Evolutionary conservation across 306 rosid species (phyloP).

Genomic region (Vigna trinervia): DNA sequence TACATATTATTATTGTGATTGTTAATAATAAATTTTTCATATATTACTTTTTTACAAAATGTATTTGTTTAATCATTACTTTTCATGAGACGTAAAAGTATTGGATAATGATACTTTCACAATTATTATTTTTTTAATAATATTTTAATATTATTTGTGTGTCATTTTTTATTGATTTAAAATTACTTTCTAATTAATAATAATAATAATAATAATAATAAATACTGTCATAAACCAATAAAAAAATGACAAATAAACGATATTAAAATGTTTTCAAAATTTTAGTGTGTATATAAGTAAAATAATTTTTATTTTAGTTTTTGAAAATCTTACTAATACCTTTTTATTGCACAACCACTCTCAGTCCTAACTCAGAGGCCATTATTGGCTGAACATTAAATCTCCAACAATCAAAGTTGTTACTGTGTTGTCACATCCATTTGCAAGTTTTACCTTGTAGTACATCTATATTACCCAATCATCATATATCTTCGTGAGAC

Average conservation of each 20-base stretch:
- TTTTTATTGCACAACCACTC: neutral
- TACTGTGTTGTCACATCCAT: conserved; percentile 2
- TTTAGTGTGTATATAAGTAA: neutral
- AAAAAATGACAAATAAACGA: too few species aligned
- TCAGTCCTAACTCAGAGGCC: neutral
- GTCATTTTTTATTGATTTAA: too few species aligned
- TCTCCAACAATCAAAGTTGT: neutral
- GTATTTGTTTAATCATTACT: too few species aligned
- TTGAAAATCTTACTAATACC: neutral
- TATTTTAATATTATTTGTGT: too few species aligned
- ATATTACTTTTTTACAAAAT: neutral
- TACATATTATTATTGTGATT: neutral
- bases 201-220: too few species aligned
- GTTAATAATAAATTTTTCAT: neutral
- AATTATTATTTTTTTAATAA: too few species aligned
- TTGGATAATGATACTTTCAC: too few species aligned
- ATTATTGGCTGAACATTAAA: neutral
- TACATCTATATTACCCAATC: neutral
- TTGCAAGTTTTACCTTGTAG: neutral
- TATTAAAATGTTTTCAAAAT: too few species aligned
- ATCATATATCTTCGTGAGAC: neutral
- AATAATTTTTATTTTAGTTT: neutral
- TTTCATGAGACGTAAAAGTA: neutral
- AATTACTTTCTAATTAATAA: too few species aligned
- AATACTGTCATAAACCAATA: too few species aligned